phyloP scores from a whole-genome alignment of 345 rosid species.

The Camelina neglecta region DNA sequence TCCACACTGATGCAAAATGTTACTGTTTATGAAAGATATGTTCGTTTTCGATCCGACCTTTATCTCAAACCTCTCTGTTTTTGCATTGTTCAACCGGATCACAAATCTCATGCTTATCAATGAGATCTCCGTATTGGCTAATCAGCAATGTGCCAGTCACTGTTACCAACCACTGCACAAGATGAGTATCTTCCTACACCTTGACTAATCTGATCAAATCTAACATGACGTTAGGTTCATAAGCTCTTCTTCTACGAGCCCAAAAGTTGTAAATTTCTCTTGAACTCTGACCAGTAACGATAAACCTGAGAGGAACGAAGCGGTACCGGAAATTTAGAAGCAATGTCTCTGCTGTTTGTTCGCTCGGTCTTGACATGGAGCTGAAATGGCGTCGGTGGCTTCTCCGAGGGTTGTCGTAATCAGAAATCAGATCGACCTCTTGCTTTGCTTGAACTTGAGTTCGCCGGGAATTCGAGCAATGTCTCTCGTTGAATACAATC shows the following conservation, averaged over 20 bases:
- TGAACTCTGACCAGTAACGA: constrained; percentile 73
- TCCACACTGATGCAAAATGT: constrained; percentile 76
- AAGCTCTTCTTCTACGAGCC: constrained; percentile 60
- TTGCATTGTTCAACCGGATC: constrained; percentile 86
- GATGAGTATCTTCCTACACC: constrained; percentile 54
- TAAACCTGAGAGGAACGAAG: constrained; percentile 64
- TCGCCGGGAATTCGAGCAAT: constrained; percentile 68
- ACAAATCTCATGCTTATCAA: constrained; percentile 88
- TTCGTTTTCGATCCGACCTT: constrained; percentile 76
- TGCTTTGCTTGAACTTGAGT: constrained; percentile 47
- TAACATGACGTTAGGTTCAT: constrained; percentile 59
- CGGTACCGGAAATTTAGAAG: constrained; percentile 46
- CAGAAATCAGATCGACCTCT: constrained; percentile 68
- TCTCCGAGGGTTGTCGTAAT: constrained; percentile 56
- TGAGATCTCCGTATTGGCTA: constrained; percentile 58
- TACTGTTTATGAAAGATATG: constrained; percentile 84
- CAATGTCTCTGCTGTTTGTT: neutral
- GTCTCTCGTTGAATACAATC: constrained; percentile 60
- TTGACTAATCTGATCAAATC: constrained; percentile 68
- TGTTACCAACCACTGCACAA: constrained; percentile 94
- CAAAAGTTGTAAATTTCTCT: constrained; percentile 66
- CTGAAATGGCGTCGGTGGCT: constrained; percentile 51
- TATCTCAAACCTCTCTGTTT: constrained; percentile 53
- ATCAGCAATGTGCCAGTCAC: constrained; percentile 75
- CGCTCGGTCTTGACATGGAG: constrained; percentile 55